Percentiles rank a stretch among this genome's conserved stretches.
phyloP scores from a whole-genome alignment of 1,284 basidiomycete genomes.

The Ceraceosorus bombacis region DNA sequence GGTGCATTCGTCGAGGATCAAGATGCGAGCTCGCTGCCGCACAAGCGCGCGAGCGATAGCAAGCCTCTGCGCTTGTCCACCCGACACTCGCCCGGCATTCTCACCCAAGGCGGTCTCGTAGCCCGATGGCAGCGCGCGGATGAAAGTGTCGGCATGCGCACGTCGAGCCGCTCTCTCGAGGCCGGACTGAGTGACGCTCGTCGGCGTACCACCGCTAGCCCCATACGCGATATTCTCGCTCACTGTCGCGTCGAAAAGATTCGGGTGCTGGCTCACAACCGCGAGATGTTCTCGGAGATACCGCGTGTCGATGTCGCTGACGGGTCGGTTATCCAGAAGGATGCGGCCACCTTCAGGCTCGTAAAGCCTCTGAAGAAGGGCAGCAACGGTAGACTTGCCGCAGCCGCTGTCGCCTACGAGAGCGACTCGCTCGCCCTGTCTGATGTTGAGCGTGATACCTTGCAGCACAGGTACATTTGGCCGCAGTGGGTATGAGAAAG shows the following conservation, averaged over 20 bases:
- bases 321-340: constrained; percentile 19
- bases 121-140: constrained; percentile 67
- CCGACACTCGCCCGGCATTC: constrained; percentile 77
- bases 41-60: constrained; percentile 84
- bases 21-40: constrained; percentile 58
- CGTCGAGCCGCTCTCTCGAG: constrained; percentile 66
- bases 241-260: constrained; percentile 35
- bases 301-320: constrained; percentile 12
- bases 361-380: constrained; percentile 41
- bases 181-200: background rate
- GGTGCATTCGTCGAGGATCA: constrained; percentile 91
- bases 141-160: constrained; percentile 80
- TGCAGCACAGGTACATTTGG: constrained; percentile 20
- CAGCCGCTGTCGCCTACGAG: constrained; percentile 42
- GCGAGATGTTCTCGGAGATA: constrained; percentile 36
- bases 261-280: constrained; percentile 32
- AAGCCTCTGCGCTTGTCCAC: constrained; percentile 87
- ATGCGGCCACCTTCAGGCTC: constrained; percentile 29
- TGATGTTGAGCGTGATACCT: constrained; percentile 18
- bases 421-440: constrained; percentile 36
- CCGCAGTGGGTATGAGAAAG: constrained; percentile 27
- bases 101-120: constrained; percentile 83
- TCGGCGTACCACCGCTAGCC: background rate
- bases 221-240: constrained; percentile 39
- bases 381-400: constrained; percentile 41